phyloP scores from a whole-genome alignment of 495 filamentous ascomycete genomes.

The Cryomyces antarcticus region DNA sequence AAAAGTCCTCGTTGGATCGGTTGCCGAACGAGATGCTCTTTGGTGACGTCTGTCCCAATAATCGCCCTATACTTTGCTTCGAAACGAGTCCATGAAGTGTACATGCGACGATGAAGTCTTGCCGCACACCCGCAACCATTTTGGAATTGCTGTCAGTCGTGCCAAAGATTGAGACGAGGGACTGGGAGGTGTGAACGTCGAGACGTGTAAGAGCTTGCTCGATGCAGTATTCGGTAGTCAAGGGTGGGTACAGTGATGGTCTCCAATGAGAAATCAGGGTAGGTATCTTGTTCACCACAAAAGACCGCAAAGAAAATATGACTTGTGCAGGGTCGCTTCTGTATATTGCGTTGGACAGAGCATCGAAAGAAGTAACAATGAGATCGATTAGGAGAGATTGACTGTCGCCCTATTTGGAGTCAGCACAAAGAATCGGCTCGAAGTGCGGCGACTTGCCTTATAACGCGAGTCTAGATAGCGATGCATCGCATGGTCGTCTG shows the following conservation, averaged over 20 bases:
- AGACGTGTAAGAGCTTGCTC: conserved; percentile 55
- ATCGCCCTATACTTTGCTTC: conserved; percentile 52
- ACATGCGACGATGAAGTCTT: conserved; percentile 86
- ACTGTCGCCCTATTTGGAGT: conserved; percentile 40
- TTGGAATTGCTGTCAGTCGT: conserved; percentile 41
- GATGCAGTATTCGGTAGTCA: conserved; percentile 60
- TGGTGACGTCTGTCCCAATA: conserved; percentile 74
- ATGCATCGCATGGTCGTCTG: conserved; percentile 61
- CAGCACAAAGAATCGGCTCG: conserved; percentile 4
- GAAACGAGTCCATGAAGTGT: conserved; percentile 66
- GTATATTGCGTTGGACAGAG: conserved; percentile 68
- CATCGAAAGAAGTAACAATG: conserved; percentile 72
- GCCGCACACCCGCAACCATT: conserved; percentile 65
- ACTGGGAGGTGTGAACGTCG: conserved; percentile 61
- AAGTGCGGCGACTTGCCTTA: conserved; percentile 26
- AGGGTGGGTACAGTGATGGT: conserved; percentile 36
- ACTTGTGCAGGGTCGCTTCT: conserved; percentile 50
- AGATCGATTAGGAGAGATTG: conserved; percentile 59
- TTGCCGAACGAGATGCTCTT: conserved; percentile 56
- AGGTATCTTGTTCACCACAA: conserved; percentile 84
- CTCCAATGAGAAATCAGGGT: conserved; percentile 47
- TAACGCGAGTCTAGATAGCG: conserved; percentile 70
- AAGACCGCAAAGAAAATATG: conserved; percentile 68
- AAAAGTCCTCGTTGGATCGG: conserved; percentile 52
- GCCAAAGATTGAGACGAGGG: conserved; percentile 61